Conservation (phyloP, 2,329 filamentous ascomycete genomes). For the Pseudogymnoascus pannorum region DNA sequence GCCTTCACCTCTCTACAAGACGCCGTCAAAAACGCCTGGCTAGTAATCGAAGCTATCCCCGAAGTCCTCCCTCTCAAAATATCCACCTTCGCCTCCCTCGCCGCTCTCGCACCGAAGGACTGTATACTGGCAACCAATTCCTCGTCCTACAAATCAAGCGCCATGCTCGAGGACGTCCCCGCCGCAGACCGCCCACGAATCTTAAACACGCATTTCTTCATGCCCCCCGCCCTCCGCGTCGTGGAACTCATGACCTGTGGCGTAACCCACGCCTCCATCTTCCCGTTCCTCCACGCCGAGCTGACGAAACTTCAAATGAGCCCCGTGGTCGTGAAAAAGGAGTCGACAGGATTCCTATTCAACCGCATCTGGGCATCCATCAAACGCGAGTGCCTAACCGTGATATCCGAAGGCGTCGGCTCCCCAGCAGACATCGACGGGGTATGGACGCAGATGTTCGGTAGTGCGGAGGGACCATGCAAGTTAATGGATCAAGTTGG, state of each 20-base stretch:
- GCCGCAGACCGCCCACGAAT: slow-evolving; percentile 31
- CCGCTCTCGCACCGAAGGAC: slow-evolving; percentile 29
- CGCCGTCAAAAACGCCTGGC: slow-evolving; percentile 27
- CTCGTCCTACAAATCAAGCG: slow-evolving; percentile 38
- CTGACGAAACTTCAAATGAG: slow-evolving; percentile 30
- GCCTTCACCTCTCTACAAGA: slow-evolving; percentile 18
- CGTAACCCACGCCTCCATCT: slow-evolving; percentile 26
- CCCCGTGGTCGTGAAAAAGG: slow-evolving; percentile 31
- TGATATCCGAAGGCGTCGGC: slow-evolving; percentile 30
- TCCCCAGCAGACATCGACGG: slow-evolving; percentile 32
- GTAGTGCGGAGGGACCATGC: slow-evolving; percentile 31
- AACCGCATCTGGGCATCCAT: slow-evolving; percentile 38
- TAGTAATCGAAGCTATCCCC: slow-evolving; percentile 36
- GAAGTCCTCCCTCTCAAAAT: slow-evolving; percentile 37
- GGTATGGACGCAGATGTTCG: slow-evolving; percentile 32
- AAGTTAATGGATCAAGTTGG: slow-evolving; percentile 36
- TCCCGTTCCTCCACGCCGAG: slow-evolving; percentile 27
- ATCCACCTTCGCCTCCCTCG: slow-evolving; percentile 33
- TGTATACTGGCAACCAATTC: slow-evolving; percentile 41
- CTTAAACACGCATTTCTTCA: slow-evolving; percentile 38
- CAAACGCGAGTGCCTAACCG: slow-evolving; percentile 33
- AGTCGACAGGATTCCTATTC: slow-evolving; percentile 34
- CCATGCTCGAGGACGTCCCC: slow-evolving; percentile 33
- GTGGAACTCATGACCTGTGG: slow-evolving; percentile 35
- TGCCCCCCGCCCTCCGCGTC: slow-evolving; percentile 22